Evolutionary conservation across 768 basidiomycete genomes (phyloP).

Genomic region (Lentinula guzmanii): DNA sequence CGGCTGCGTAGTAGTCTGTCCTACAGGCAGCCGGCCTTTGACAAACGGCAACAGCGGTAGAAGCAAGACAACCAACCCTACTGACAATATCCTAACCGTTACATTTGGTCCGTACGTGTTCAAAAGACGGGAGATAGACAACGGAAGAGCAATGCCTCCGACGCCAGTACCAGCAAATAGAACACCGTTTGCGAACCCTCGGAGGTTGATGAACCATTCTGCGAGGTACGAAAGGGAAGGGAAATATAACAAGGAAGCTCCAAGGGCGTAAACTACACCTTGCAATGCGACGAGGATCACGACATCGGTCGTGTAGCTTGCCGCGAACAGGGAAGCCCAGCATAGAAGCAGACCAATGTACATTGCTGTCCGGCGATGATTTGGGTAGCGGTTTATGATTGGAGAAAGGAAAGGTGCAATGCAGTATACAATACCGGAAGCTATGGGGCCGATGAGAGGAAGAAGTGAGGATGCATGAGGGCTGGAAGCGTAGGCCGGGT

Average conservation of each 20-base stretch:
- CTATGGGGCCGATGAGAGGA: conserved; percentile 16
- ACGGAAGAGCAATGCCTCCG: conserved; percentile 21
- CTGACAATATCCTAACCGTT: conserved; percentile 19
- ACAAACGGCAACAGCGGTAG: conserved; percentile 20
- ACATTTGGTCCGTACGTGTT: conserved; percentile 13
- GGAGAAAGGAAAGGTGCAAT: conserved; percentile 4
- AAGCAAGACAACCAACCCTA: conserved; percentile 13
- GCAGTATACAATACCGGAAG: conserved; percentile 16
- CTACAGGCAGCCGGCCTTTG: conserved; percentile 18
- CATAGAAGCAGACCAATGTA: conserved; percentile 18
- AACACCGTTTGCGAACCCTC: conserved; percentile 25
- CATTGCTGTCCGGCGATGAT: conserved; percentile 13
- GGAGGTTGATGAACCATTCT: conserved; percentile 25
- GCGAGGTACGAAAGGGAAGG: conserved; percentile 20
- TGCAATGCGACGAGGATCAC: conserved; percentile 16
- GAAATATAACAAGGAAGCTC: conserved; percentile 19
- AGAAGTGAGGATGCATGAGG: conserved; percentile 13
- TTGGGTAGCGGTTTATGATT: conserved; percentile 17
- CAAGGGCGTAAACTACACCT: conserved; percentile 21
- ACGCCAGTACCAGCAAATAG: conserved; percentile 21
- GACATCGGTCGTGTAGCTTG: conserved; percentile 18
- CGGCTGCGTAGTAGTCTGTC: conserved; percentile 9
- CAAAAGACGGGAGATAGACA: conserved; percentile 20
- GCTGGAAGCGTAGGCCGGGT: conserved; percentile 14
- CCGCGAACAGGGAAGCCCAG: conserved; percentile 16